Evolutionary conservation across 768 basidiomycete genomes (phyloP).

Genomic region (Termitomyces sp.): DNA sequence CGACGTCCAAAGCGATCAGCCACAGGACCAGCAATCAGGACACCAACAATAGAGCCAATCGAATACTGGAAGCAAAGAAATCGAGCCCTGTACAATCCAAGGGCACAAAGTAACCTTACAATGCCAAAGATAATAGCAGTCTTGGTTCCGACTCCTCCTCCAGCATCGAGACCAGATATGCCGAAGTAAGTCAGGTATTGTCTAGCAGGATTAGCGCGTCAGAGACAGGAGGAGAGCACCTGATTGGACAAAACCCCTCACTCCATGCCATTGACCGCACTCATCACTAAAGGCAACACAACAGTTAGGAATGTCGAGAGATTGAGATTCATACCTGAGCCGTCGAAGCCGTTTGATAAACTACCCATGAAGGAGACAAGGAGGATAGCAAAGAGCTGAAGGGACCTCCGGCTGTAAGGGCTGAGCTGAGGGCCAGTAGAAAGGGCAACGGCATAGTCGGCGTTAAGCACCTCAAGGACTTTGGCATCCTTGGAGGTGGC

Average conservation of each 20-base stretch:
- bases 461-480: constrained; percentile 26
- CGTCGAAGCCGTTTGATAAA: constrained; percentile 42
- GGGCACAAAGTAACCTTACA: constrained; percentile 18
- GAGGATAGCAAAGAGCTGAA: constrained; percentile 36
- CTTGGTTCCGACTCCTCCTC: constrained; percentile 37
- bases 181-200: constrained; percentile 36
- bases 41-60: constrained; percentile 34
- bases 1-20: constrained; percentile 37
- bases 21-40: constrained; percentile 34
- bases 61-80: constrained; percentile 26
- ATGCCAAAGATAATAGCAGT: constrained; percentile 42
- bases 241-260: constrained; percentile 14
- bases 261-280: constrained; percentile 43
- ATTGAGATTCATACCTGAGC: constrained; percentile 27
- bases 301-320: neutral
- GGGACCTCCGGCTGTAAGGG: constrained; percentile 28
- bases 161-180: constrained; percentile 31
- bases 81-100: neutral
- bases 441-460: constrained; percentile 38
- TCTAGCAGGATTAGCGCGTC: constrained; percentile 13
- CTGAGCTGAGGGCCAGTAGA: constrained; percentile 37
- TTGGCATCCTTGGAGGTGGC: constrained; percentile 13
- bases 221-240: neutral
- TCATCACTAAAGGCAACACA: constrained; percentile 29
- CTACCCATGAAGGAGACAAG: constrained; percentile 40